These are phyloP conservation scores for Kwoniella dejecticola DNA, from an alignment of 768 basidiomycete species.

Conservation along the genomic window DNA sequence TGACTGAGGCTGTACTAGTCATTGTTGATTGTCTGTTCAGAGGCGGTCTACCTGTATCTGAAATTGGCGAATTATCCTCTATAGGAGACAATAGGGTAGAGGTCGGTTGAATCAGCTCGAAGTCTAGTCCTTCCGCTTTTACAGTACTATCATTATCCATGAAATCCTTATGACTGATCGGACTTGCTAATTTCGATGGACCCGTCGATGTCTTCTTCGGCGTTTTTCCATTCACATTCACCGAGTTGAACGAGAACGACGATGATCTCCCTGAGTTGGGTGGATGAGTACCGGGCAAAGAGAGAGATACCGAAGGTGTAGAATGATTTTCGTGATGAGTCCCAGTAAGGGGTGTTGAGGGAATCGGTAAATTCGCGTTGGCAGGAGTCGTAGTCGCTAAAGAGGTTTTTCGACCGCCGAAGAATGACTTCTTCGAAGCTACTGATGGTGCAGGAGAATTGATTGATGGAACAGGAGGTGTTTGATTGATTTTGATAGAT, in stretches of 20 bases:
- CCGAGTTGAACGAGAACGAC: conserved; percentile 37
- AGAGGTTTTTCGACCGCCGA: conserved; percentile 19
- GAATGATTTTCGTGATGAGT: conserved; percentile 12
- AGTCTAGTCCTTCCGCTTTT: conserved; percentile 49
- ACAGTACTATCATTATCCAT: conserved; percentile 47
- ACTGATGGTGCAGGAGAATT: conserved; percentile 3
- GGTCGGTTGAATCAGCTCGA: conserved; percentile 45
- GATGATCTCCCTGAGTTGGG: conserved; percentile 39
- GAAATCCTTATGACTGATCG: conserved; percentile 43
- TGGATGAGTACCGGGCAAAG: neutral
- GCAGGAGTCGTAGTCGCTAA: conserved; percentile 14
- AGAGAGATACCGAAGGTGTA: conserved; percentile 14
- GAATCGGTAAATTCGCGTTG: neutral
- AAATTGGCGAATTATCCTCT: conserved; percentile 11
- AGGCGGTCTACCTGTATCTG: neutral
- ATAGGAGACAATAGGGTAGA: conserved; percentile 19
- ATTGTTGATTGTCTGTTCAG: conserved; percentile 12
- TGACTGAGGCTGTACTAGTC: neutral
- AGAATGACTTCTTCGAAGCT: conserved; percentile 21
- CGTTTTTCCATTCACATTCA: conserved; percentile 4
- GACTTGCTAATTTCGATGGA: neutral
- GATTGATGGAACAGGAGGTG: conserved; percentile 6
- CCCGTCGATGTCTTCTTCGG: neutral
- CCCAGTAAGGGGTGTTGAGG: conserved; percentile 9
- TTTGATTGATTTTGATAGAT: conserved; percentile 30